Evolutionary conservation across 495 filamentous ascomycete genomes (phyloP).

Genomic region (Penicillium pancosmium): DNA sequence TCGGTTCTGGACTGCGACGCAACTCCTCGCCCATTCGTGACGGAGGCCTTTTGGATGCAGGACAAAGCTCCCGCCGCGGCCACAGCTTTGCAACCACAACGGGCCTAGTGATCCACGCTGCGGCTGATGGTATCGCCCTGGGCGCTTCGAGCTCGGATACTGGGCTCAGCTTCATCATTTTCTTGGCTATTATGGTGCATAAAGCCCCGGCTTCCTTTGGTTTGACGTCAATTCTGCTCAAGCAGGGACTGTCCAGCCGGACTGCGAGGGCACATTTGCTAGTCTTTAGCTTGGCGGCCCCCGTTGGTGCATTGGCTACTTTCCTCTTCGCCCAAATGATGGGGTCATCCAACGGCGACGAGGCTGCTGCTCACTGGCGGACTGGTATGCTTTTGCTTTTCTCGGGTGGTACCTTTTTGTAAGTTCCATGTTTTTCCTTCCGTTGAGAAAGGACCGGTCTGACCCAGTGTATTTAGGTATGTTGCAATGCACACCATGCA

Average conservation of each 20-base stretch:
- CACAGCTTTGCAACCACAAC: slow-evolving; percentile 75
- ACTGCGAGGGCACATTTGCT: slow-evolving; percentile 82
- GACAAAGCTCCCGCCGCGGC: slow-evolving; percentile 32
- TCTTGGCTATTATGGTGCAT: slow-evolving; percentile 94
- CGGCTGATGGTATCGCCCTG: slow-evolving; percentile 94
- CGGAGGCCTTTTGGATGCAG: slow-evolving; percentile 40
- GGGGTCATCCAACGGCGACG: slow-evolving; percentile 52
- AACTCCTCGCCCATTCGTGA: slow-evolving; percentile 52
- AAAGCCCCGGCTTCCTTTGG: slow-evolving; percentile 97
- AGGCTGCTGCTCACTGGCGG: slow-evolving; percentile 71
- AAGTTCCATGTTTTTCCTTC: slow-evolving; percentile 38
- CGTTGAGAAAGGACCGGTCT: slow-evolving; percentile 4
- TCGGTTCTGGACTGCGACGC: slow-evolving; percentile 59
- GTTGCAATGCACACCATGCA: slow-evolving; percentile 99
- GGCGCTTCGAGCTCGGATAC: slow-evolving; percentile 79
- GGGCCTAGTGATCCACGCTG: slow-evolving; percentile 93
- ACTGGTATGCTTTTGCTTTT: slow-evolving; percentile 92
- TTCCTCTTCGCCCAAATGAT: slow-evolving; percentile 77
- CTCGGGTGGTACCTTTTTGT: slow-evolving; percentile 95
- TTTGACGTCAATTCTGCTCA: slow-evolving; percentile 82
- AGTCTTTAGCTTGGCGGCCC: slow-evolving; percentile 89
- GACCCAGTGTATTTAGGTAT: slow-evolving; percentile 60
- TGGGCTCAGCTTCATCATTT: slow-evolving; percentile 84
- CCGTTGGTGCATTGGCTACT: slow-evolving; percentile 80
- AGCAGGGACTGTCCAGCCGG: slow-evolving; percentile 85